phyloP scores from a whole-genome alignment of 1,284 basidiomycete genomes.

The Apiotrichum veenhuisii region DNA sequence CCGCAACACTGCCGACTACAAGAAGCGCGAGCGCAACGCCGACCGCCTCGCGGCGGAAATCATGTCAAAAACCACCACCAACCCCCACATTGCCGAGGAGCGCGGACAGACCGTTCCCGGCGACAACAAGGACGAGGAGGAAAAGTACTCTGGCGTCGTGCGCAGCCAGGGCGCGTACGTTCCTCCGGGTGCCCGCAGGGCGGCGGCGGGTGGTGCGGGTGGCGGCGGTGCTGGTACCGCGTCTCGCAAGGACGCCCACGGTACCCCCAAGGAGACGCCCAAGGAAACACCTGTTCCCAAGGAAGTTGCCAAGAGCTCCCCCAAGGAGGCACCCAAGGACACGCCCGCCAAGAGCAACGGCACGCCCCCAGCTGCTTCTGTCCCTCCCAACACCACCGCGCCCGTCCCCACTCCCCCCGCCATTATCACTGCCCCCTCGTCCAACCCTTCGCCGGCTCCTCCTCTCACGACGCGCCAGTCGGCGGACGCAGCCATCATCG shows the following conservation, averaged over 20 bases:
- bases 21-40: slow-evolving; percentile 78
- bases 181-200: slow-evolving; percentile 73
- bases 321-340: background rate
- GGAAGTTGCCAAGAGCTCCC: slow-evolving; percentile 3
- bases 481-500: slow-evolving; percentile 23
- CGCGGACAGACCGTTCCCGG: slow-evolving; percentile 61
- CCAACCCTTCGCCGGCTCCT: slow-evolving; percentile 6
- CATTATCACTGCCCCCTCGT: background rate
- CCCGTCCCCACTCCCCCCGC: slow-evolving; percentile 22
- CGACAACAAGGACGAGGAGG: slow-evolving; percentile 82
- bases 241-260: slow-evolving; percentile 2
- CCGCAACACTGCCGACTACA: slow-evolving; percentile 72
- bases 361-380: slow-evolving; percentile 1
- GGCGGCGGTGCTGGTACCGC: slow-evolving; percentile 12
- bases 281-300: slow-evolving; percentile 7
- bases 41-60: slow-evolving; percentile 89
- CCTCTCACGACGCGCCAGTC: slow-evolving; percentile 12
- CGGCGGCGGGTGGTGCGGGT: slow-evolving; percentile 26
- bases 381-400: slow-evolving; percentile 20
- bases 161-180: slow-evolving; percentile 86
- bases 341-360: slow-evolving; percentile 22
- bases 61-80: slow-evolving; percentile 60
- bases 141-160: slow-evolving; percentile 94
- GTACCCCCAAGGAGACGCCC: background rate
- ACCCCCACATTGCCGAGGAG: slow-evolving; percentile 88